Evolutionary conservation across 208 protist species (phyloP), one percentile per base, ranked within the genome.

Genomic region (Angomonas ambiguus): DNA sequence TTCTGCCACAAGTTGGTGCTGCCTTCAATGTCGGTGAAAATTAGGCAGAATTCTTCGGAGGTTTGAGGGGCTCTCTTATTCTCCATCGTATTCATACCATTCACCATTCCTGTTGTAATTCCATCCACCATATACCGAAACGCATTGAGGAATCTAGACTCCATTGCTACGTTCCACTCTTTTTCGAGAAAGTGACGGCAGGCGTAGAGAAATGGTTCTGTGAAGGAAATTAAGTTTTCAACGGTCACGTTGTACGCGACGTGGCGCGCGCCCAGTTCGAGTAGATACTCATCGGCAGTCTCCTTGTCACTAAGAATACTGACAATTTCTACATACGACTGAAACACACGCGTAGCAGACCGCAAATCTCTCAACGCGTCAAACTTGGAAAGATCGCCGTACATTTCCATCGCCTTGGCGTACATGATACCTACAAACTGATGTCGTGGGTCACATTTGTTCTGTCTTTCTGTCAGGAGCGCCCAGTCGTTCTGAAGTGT

Each of bases 11-110:
- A 72, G 56, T 74, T 78, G 11, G 85, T 88, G 66, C 78, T 88
- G n/a, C 67, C 72, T 62, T 93, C 82, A 42, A 97, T 86, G 66
- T 94, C 85, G 0, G 87, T 94, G 58, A 92, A 92, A 24, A 94
- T 31, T 0, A 94, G 45, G 13, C 79, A 85, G 33, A 90, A 87
- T 22, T 62, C 62, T 25, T 59, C 80, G 58, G 75, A 70, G 35
- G 62, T 84, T 8, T 77, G 76, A 2, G 74, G 77, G 22, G 73
- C 74, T 4, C 56, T 61, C 38, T 77, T 60, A 64, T 80, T 80
- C 49, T 73, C 72, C 13, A 79, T 63, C 16, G 58, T 85, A 49
- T 80, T 71, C 33, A 77, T 73, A 51, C 70, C 73, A n/a, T 74
- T 66, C 45, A 63, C 58, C 72, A 87, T 80, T 25, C 86, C 86